These are phyloP conservation scores for Podila horticola DNA, from an alignment of 192 early-diverging fungal genomes.

Conservation along the genomic window DNA sequence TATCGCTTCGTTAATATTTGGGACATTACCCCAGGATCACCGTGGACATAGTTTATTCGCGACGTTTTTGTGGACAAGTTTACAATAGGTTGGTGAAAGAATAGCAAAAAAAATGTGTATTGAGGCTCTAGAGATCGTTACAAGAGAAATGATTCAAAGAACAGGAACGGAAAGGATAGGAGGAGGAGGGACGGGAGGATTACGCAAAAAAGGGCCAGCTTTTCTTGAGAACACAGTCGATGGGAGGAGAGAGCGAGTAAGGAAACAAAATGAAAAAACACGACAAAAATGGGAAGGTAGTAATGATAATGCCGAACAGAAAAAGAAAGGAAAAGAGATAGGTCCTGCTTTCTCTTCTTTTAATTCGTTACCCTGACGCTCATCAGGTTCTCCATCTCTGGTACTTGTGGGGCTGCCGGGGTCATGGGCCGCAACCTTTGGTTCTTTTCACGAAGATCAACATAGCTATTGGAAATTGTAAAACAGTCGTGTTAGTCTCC, in stretches of 20 bases:
- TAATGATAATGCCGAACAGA: background rate
- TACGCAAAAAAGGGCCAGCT: conserved; percentile 30
- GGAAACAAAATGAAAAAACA: conserved; percentile 3
- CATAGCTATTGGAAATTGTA: conserved; percentile 14
- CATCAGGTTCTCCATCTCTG: conserved; percentile 36
- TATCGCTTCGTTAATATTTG: too few relatives aligned
- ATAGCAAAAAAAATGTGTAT: conserved; percentile 1
- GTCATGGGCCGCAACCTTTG: conserved; percentile 31
- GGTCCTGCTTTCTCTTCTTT: background rate
- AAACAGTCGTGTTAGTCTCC: background rate
- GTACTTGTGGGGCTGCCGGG: conserved; percentile 33
- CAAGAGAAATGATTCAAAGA: background rate
- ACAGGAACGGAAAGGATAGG: background rate
- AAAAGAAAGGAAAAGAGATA: background rate
- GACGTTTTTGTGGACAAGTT: too few relatives aligned
- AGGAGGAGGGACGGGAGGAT: background rate
- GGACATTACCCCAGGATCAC: too few relatives aligned
- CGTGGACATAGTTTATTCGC: too few relatives aligned
- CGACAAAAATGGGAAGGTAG: background rate
- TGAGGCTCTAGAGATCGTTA: background rate
- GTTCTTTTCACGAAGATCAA: conserved; percentile 46
- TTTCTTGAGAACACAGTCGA: conserved; percentile 9
- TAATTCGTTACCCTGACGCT: conserved; percentile 46
- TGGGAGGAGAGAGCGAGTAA: background rate
- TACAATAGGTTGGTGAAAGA: background rate